These are phyloP conservation scores for Camellia granthamiana DNA, from an alignment of 148 eudicot genomes.

Conservation along the genomic window DNA sequence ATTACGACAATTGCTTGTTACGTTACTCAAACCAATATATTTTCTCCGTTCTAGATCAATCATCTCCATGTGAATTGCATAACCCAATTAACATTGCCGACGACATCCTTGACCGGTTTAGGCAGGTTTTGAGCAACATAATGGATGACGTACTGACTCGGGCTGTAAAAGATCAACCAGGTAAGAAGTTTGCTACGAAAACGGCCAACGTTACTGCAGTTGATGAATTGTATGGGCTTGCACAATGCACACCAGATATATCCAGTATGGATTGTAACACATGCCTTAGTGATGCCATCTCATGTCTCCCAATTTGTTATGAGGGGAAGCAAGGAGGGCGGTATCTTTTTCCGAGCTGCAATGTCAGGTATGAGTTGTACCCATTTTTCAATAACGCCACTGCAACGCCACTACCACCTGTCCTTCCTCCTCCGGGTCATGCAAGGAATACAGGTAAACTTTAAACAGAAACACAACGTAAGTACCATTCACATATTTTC, in stretches of 20 bases:
- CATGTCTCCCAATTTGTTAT: background rate
- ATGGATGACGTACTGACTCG: constrained; percentile 8
- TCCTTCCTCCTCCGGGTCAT: background rate
- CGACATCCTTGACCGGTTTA: background rate
- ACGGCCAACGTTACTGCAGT: background rate
- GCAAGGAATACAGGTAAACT: background rate
- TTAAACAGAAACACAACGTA: too few relatives aligned
- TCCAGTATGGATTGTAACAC: constrained; percentile 11
- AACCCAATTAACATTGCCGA: background rate
- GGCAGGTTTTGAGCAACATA: background rate
- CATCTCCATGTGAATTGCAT: background rate
- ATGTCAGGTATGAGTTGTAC: constrained; percentile 25
- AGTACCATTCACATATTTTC: too few relatives aligned
- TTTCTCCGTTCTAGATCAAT: constrained; percentile 10
- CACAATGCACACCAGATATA: constrained; percentile 42
- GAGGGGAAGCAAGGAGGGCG: constrained; percentile 15
- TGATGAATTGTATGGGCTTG: constrained; percentile 22
- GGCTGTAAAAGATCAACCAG: background rate
- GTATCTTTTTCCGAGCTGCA: constrained; percentile 27
- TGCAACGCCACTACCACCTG: background rate
- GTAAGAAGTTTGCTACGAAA: constrained; percentile 19
- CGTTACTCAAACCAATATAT: constrained; percentile 26
- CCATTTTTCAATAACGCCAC: constrained; percentile 24
- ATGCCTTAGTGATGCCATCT: constrained; percentile 19
- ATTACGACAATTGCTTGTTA: constrained; percentile 15